phyloP scores from a whole-genome alignment of 2,329 filamentous ascomycete species.

The Scedosporium boydii region DNA sequence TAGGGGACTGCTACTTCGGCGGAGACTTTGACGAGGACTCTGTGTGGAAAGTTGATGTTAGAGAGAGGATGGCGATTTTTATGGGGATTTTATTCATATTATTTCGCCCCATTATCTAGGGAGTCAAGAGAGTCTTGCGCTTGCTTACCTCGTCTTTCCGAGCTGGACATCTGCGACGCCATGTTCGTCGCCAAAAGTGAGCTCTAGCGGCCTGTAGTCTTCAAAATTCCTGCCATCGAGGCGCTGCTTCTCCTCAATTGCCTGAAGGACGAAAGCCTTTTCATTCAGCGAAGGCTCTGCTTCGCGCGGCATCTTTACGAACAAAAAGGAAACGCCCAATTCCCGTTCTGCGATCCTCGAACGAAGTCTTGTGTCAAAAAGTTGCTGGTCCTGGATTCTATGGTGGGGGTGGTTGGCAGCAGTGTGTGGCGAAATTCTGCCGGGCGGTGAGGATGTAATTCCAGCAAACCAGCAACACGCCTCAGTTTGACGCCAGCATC shows the following conservation, averaged over 20 bases:
- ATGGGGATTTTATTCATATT: neutral
- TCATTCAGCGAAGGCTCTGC: conserved; percentile 83
- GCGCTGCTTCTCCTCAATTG: conserved; percentile 69
- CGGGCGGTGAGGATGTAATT: conserved; percentile 31
- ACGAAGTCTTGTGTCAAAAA: neutral
- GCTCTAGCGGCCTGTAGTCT: conserved; percentile 65
- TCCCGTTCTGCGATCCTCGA: neutral
- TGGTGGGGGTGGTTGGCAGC: conserved; percentile 6
- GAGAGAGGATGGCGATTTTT: too few relatives aligned
- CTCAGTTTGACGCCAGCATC: too few relatives aligned
- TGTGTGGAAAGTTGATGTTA: conserved; percentile 24
- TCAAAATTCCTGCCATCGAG: conserved; percentile 78
- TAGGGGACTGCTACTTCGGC: conserved; percentile 82
- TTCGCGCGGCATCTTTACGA: conserved; percentile 73
- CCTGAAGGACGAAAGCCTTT: conserved; percentile 74
- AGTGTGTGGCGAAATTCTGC: conserved; percentile 31
- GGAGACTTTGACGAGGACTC: conserved; percentile 75
- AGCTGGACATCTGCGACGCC: conserved; percentile 79
- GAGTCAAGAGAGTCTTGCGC: conserved; percentile 7
- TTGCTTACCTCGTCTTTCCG: conserved; percentile 74
- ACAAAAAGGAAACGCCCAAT: neutral
- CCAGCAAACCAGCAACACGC: neutral
- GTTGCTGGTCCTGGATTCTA: conserved; percentile 11
- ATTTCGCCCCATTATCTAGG: neutral
- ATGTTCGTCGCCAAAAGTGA: conserved; percentile 84